Base-by-base conservation (phyloP, 169 alveolate genomes). In the Eimeria maxima region DNA sequence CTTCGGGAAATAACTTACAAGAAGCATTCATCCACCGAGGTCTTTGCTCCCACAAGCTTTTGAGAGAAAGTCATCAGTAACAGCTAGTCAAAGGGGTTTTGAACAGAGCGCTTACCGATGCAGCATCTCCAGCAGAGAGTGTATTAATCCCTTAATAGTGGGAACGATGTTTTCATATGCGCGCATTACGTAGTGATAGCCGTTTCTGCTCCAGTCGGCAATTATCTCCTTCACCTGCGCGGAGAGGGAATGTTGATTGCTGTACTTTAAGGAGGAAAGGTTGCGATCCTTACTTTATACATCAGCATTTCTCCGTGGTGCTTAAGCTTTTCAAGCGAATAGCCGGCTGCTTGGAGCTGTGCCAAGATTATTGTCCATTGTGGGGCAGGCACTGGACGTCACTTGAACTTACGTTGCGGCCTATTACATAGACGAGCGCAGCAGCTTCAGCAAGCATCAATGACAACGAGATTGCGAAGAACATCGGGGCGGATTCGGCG, bases 271-370 rank as follows among this genome's bases (percentile, higher is more conserved):
- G 1, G 22, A 24, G 22, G 50, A 18, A 24, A 63, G 16, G 13
- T 16, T 11, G 50, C 10, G 38, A 33, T 1, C 33, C 50, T 24
- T 24, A 87, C 93, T 42, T 18, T 60, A 33, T 4, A 38, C 5
- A 63, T 67, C 83, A 87, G 78, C 67, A 42, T 87, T 44, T 87
- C 93, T 24, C 65, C 93, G 3, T 57, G 81, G 33, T 87, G 18
- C 65, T 63, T 87, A 29, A 55, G 29, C 53, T 87, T 87, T 67
- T 87, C 93, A 10, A 87, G 65, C 24, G 93, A 87, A 29, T 87
- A 87, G n/a, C 81, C 81, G 44, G 93, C 93, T 4, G 93, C 93
- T 63, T 87, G 81, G 33, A 87, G 93, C 93, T 87, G 93, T 33
- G 53, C 16, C 27, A 65, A 22, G 27, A n/a, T 45, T 24, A 45